Evolutionary conservation across 2,329 filamentous ascomycete genomes (phyloP).

Genomic region (Rhinocladiella mackenziei): DNA sequence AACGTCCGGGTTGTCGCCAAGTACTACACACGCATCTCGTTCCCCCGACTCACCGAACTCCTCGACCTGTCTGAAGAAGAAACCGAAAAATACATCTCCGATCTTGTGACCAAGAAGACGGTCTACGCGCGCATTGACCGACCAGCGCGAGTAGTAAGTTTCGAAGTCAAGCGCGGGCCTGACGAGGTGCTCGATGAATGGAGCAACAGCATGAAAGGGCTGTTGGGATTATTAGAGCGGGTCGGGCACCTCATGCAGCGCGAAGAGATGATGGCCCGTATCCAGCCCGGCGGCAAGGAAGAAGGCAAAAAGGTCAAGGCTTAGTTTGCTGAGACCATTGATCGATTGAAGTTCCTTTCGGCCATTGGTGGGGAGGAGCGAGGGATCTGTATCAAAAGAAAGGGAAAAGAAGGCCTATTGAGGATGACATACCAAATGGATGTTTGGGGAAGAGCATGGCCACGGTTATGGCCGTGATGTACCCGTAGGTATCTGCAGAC

Average conservation of each 20-base stretch:
- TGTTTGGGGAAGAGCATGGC: too few species aligned
- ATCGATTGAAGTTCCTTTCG: too few species aligned
- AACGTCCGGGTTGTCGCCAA: slow-evolving; percentile 96
- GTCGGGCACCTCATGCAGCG: slow-evolving; percentile 99
- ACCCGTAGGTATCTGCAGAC: too few species aligned
- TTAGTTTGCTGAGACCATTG: slow-evolving; percentile 1
- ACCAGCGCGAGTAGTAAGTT: slow-evolving; percentile 85
- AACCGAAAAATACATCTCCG: slow-evolving; percentile 98
- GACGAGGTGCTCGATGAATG: slow-evolving; percentile 98
- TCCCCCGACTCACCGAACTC: slow-evolving; percentile 82
- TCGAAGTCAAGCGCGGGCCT: slow-evolving; percentile 88
- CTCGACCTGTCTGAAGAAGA: slow-evolving; percentile 91
- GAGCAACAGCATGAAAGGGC: slow-evolving; percentile 96
- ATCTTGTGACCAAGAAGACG: slow-evolving; percentile 94
- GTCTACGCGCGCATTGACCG: slow-evolving; percentile 97
- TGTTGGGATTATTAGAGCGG: slow-evolving; percentile 77
- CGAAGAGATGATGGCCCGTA: slow-evolving; percentile 99
- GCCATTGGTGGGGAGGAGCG: too few species aligned
- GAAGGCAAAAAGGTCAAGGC: slow-evolving; percentile 15
- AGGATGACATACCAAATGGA: too few species aligned
- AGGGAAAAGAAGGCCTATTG: too few species aligned
- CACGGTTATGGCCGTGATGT: too few species aligned
- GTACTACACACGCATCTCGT: slow-evolving; percentile 97
- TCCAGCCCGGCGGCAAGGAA: slow-evolving; percentile 57
- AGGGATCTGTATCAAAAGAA: too few species aligned